Base-by-base conservation (phyloP, 2,329 filamentous ascomycete species). In the Dactylellina sp. region DNA sequence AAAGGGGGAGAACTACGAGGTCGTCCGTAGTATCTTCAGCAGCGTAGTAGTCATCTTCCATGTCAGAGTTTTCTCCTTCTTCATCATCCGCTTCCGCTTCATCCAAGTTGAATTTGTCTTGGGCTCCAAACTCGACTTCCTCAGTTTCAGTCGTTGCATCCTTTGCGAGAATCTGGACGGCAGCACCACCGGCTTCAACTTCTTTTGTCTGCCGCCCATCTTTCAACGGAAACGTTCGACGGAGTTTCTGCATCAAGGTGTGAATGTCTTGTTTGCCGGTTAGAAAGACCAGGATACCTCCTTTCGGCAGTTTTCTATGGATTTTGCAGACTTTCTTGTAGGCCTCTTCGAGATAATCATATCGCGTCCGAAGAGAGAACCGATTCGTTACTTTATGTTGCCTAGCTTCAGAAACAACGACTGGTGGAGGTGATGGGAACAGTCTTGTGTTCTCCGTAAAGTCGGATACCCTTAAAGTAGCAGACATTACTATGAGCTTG, bases 401-500 rank as follows among this genome's bases (percentile, higher is more conserved):
- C 42, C 95, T 88, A 7, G 96, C 96, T 80, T 98, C 93, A 0
- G 93, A 91, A 80, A 97, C 88, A 0, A 99, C 85, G 0, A 98
- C 86, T 0, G 93, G 94, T 0, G 95, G 95, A 1, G 91, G 86
- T 0, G 84, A 85, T 2, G 89, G 84, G 81, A 99, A 99, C 0
- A 99, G 84, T 14, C 86, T 89, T 7, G 87, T 83, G 79, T 99
- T 98, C 79, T 92, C 87, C 0, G 92, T 92, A 77, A 99, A 91
- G 79, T 98, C 94, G 11, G 92, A 91, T 49, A 98, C 91, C 71
- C 93, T 86, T 35, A 99, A 84, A 1, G 95, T 99, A 46, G 95
- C 95, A 71, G 94, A 98, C 96, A 99, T 99, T 82, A 99, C 96
- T 71, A 99, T 88, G 7, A 99, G 85, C 82, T 98, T 99, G 59